These are phyloP conservation scores for Cicer bijugum DNA, from an alignment of 306 rosid species.

Conservation along the genomic window DNA sequence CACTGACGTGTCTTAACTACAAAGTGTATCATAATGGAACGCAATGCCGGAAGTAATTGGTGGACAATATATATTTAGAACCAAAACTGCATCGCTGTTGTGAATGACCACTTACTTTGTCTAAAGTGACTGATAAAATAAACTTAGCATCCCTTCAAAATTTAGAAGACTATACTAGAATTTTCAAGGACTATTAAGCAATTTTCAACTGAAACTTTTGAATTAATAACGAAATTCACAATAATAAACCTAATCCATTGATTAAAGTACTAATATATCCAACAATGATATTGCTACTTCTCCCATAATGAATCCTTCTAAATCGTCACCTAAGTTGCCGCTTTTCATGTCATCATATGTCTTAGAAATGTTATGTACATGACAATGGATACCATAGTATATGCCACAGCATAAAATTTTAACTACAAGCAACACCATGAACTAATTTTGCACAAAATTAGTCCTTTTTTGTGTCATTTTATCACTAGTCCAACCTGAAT, in stretches of 20 bases:
- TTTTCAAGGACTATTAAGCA: not conserved
- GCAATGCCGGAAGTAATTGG: slow-evolving; percentile 5
- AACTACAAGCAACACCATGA: slow-evolving; percentile 1
- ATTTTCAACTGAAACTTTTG: not conserved
- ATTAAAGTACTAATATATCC: not conserved
- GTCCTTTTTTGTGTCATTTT: not conserved
- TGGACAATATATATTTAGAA: slow-evolving; percentile 22
- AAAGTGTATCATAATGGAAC: not conserved
- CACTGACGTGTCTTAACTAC: slow-evolving; percentile 4
- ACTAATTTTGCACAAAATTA: not conserved
- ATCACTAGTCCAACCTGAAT: slow-evolving; percentile 17
- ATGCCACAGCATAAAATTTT: slow-evolving; percentile 15
- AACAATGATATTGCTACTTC: not conserved
- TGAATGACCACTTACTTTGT: too few species aligned
- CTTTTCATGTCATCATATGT: not conserved
- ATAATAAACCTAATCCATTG: not conserved
- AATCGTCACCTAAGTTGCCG: not conserved
- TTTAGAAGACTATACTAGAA: too few species aligned
- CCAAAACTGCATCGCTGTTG: too few species aligned
- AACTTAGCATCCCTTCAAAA: too few species aligned
- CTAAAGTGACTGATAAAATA: too few species aligned
- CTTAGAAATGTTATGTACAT: not conserved
- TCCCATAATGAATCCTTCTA: not conserved
- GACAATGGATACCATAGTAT: not conserved
- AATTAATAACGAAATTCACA: too few species aligned